Evolutionary conservation across 2,329 filamentous ascomycete genomes (phyloP), one percentile per base, ranked within the genome.

Genomic region (Phialemoniopsis sp.): DNA sequence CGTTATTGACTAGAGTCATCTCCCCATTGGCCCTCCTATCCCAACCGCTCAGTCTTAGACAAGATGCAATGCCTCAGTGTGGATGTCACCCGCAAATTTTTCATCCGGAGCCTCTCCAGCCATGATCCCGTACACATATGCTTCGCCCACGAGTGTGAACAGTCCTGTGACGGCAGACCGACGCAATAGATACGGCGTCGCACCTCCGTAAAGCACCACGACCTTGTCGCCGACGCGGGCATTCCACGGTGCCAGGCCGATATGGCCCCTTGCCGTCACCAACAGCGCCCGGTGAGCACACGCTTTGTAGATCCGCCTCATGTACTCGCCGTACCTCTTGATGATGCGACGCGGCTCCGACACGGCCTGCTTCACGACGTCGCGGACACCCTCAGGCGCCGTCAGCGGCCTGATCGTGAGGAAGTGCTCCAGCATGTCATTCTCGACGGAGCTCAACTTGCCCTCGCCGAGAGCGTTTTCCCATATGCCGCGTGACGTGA

Each of bases 281-380:
- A 34, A 34, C 14, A 49, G 32, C 14, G 36, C 41, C 30, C 46
- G 35, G 16, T 46, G 42, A 13, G 36, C 37, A 28, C 21, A 26
- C 21, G 21, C 21, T 26, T 10, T 26, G 21, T 26, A 26, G 21
- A 46, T 39, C 13, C 44, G 36, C 16, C 35, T 29, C 29, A 41
- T 34, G 19, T 43, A 43, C 19, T 35, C 37, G 19, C 42, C 32
- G 36, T 46, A 46, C 7, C 35, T 16, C 26, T 41, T 21, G 5
- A 26, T 29, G 12, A 43, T 32, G 5, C 17, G 29, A 34, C 39
- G 35, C 3, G 34, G 36, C n/a, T 42, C 40, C n/a, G n/a, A 9
- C 7, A 28, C 7, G 6, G 19, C n/a, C 16, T 36, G 34, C 19
- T 28, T 28, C 12, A 36, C 7, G 18, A 16, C 29, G 10, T 29